A percentile compares a stretch with the other conserved stretches of the same genome.
Conservation (phyloP, 2,329 filamentous ascomycete species). For the Aspergillus piperis region DNA sequence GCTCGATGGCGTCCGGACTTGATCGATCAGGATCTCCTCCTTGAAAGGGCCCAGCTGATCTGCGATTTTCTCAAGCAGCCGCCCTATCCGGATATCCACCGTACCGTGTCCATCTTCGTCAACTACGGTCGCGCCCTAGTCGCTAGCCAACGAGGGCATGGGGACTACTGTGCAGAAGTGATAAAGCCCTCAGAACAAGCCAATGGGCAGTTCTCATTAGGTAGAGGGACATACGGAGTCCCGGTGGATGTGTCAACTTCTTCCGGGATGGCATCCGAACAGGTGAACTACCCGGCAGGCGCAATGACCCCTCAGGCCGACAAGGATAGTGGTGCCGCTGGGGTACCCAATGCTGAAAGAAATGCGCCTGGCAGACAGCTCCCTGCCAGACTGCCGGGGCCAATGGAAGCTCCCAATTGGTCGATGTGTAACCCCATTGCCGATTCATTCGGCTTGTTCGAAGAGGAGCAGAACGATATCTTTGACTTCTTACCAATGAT, state of each 20-base stretch:
- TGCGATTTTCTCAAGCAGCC: constrained; percentile 39
- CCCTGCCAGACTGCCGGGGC: constrained; percentile 28
- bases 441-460: constrained; percentile 40
- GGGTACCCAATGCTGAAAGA: constrained; percentile 24
- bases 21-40: constrained; percentile 33
- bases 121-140: constrained; percentile 38
- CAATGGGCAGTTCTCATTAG: neutral
- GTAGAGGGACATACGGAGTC: neutral
- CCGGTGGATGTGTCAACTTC: neutral
- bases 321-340: constrained; percentile 18
- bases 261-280: neutral
- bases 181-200: neutral
- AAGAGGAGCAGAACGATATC: constrained; percentile 39
- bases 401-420: constrained; percentile 39
- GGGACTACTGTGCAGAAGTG: neutral
- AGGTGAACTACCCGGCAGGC: constrained; percentile 13
- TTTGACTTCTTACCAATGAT: constrained; percentile 41
- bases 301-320: constrained; percentile 11
- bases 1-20: constrained; percentile 37
- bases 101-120: constrained; percentile 40
- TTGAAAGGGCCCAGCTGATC: constrained; percentile 35
- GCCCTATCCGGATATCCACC: constrained; percentile 42
- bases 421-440: constrained; percentile 39
- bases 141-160: constrained; percentile 15
- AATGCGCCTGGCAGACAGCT: constrained; percentile 23